Conservation (phyloP, 768 basidiomycete genomes). For the Zangia roseola region DNA sequence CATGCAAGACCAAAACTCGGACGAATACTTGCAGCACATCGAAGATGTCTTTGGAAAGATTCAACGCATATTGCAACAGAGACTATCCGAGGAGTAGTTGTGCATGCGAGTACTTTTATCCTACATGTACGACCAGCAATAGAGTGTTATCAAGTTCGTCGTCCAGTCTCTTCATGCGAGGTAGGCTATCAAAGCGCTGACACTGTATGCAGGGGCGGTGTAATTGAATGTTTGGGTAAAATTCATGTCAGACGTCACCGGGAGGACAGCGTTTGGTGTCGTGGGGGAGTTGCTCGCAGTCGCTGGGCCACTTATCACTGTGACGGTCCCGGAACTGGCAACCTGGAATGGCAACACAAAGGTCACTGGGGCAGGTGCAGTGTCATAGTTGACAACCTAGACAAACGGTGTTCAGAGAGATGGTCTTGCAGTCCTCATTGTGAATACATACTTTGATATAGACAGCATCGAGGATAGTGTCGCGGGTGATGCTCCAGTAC, state of each 20-base stretch:
- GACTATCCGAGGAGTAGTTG: slow-evolving; percentile 8
- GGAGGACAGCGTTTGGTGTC: slow-evolving; percentile 47
- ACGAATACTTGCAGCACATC: slow-evolving; percentile 50
- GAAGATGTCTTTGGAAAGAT: slow-evolving; percentile 40
- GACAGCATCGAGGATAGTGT: slow-evolving; percentile 29
- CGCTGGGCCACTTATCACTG: slow-evolving; percentile 48
- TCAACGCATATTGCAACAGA: slow-evolving; percentile 20
- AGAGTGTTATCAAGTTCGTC: background rate
- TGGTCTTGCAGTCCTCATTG: background rate
- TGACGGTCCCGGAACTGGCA: slow-evolving; percentile 40
- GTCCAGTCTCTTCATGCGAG: slow-evolving; percentile 1
- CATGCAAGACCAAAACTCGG: slow-evolving; percentile 70
- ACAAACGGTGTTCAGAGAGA: background rate
- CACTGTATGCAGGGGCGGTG: slow-evolving; percentile 49
- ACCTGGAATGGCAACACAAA: slow-evolving; percentile 59
- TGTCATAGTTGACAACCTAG: slow-evolving; percentile 55
- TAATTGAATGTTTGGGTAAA: slow-evolving; percentile 55
- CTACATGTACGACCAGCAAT: background rate
- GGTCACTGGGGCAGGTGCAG: slow-evolving; percentile 39
- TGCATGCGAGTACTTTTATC: background rate
- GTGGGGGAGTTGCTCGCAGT: slow-evolving; percentile 56
- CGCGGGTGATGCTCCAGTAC: slow-evolving; percentile 58
- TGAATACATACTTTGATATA: slow-evolving; percentile 53
- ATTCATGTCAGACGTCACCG: slow-evolving; percentile 41
- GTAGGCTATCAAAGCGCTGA: slow-evolving; percentile 32